Conservation (phyloP, 345 rosid species). For the Arabis hirsuta region DNA sequence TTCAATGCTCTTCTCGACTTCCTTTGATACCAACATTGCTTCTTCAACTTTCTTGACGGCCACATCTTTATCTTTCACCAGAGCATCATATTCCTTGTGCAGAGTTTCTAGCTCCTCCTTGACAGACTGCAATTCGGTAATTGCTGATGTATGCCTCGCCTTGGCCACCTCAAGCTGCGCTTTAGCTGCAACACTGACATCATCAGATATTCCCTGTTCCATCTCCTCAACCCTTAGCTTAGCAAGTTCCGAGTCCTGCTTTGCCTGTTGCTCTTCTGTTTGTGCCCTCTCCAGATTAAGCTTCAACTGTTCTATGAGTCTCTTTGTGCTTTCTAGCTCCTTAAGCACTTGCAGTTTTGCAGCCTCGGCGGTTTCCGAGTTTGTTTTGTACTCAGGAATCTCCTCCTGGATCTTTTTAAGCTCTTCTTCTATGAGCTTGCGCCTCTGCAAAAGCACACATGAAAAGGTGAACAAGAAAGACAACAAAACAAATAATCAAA, state of each 20-base stretch:
- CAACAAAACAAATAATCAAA: neutral
- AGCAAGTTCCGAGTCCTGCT: constrained; percentile 89
- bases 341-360: constrained; percentile 61
- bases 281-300: constrained; percentile 84
- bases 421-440: constrained; percentile 78
- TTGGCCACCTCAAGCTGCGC: constrained; percentile 92
- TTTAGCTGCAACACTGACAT: constrained; percentile 90
- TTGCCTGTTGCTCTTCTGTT: constrained; percentile 91
- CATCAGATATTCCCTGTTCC: constrained; percentile 91
- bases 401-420: constrained; percentile 72
- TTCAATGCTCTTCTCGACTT: constrained; percentile 84
- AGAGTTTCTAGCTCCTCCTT: constrained; percentile 69
- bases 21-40: constrained; percentile 66
- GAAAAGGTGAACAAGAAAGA: neutral
- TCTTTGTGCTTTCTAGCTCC: constrained; percentile 79
- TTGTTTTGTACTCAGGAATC: constrained; percentile 65
- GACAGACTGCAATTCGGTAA: constrained; percentile 67
- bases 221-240: constrained; percentile 88
- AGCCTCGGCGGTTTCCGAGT: constrained; percentile 66
- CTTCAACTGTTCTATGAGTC: constrained; percentile 78
- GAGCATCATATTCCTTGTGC: constrained; percentile 57
- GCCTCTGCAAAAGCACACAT: constrained; percentile 49
- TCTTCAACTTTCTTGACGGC: constrained; percentile 75
- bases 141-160: constrained; percentile 72
- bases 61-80: constrained; percentile 60